Percentiles rank a stretch among this genome's conserved stretches.
phyloP scores from a whole-genome alignment of 805 yeast genomes.

The Yamadazyma philogaea region DNA sequence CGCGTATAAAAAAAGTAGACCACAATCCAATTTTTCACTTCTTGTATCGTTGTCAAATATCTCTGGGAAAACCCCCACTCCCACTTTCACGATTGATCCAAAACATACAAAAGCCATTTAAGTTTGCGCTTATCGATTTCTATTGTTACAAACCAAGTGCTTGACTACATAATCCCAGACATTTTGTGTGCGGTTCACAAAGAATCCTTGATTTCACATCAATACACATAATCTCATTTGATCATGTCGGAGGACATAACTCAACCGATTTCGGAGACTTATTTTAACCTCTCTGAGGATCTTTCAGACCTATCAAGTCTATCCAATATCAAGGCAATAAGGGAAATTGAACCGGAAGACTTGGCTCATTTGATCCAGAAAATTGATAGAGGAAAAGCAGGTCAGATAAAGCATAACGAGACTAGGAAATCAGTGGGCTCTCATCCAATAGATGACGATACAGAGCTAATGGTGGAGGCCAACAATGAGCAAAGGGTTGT shows the following conservation, averaged over 20 bases:
- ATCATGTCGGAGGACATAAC: conserved; percentile 18
- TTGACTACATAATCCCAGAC: background rate
- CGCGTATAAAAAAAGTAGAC: background rate
- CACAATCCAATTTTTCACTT: background rate
- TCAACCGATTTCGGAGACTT: conserved; percentile 30
- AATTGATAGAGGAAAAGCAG: background rate
- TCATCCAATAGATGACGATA: conserved; percentile 11
- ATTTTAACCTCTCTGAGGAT: conserved; percentile 21
- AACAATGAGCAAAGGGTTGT: conserved; percentile 1
- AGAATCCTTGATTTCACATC: background rate
- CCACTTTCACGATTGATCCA: no score
- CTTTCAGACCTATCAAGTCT: conserved; percentile 5
- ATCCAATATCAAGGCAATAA: background rate
- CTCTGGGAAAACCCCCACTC: background rate
- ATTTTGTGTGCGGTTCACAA: background rate
- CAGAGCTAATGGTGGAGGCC: conserved; percentile 10
- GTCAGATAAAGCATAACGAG: background rate
- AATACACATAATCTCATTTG: background rate
- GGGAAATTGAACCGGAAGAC: conserved; percentile 5
- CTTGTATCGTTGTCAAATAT: background rate
- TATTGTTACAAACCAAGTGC: background rate
- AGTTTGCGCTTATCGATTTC: background rate
- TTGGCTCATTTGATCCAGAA: conserved; percentile 6
- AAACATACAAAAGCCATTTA: no score
- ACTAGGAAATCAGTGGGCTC: background rate